Evolutionary conservation across 805 yeast species (phyloP).

Genomic region (Scheffersomyces stipitis): DNA sequence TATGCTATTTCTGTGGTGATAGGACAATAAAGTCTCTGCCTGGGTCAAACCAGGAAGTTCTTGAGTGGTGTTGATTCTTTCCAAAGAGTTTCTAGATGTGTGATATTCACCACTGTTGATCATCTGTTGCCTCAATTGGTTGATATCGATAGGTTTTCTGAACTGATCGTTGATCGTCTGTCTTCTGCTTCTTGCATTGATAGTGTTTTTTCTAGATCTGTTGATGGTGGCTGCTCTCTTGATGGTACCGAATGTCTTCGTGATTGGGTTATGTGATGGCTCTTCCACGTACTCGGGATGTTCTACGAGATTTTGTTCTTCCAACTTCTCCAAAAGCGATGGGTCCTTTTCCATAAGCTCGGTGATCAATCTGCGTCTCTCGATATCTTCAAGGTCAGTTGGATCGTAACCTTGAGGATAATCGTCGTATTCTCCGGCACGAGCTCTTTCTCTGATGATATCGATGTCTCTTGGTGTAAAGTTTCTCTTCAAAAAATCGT

Average conservation of each 20-base stretch:
- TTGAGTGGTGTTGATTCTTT: slow-evolving; percentile 44
- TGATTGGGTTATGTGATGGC: slow-evolving; percentile 15
- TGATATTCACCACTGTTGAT: slow-evolving; percentile 35
- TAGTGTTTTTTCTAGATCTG: slow-evolving; percentile 19
- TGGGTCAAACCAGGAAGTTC: slow-evolving; percentile 50
- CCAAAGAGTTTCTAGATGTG: slow-evolving; percentile 34
- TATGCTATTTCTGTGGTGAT: slow-evolving; percentile 42
- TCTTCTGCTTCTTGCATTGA: slow-evolving; percentile 16
- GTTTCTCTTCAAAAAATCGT: slow-evolving; percentile 54
- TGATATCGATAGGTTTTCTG: slow-evolving; percentile 32
- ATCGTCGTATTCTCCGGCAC: slow-evolving; percentile 62
- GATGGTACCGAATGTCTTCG: slow-evolving; percentile 34
- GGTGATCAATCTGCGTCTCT: slow-evolving; percentile 33
- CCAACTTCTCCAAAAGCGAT: slow-evolving; percentile 32
- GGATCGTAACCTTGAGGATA: slow-evolving; percentile 75
- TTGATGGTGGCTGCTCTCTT: slow-evolving; percentile 30
- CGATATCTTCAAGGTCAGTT: slow-evolving; percentile 60
- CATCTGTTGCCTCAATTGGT: slow-evolving; percentile 39
- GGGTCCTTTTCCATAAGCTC: slow-evolving; percentile 35
- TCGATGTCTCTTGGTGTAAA: slow-evolving; percentile 68
- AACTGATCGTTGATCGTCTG: slow-evolving; percentile 25
- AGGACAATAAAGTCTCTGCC: slow-evolving; percentile 47
- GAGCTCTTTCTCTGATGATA: slow-evolving; percentile 69
- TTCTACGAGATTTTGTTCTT: slow-evolving; percentile 21
- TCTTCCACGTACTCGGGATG: slow-evolving; percentile 1